Evolutionary conservation across 2,329 filamentous ascomycete species (phyloP), one percentile per base, ranked within the genome.

Genomic region (Colletotrichum theobromicola): DNA sequence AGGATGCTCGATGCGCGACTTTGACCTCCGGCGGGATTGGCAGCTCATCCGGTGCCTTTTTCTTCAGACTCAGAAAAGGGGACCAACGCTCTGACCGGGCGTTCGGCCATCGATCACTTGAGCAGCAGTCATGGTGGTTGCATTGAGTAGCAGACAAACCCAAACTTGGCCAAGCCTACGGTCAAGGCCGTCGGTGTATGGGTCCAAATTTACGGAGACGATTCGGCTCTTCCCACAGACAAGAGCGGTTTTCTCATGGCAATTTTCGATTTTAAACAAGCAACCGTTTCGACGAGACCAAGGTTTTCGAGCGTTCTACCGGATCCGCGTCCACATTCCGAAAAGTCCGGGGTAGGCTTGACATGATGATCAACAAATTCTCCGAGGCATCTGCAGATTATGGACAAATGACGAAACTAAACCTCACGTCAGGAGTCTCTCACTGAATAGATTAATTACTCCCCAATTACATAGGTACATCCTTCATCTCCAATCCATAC

Each of bases 401-500:
- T 26, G 60, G 21, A n/a, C n/a, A 32, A 18, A 21, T 61, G n/a
- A 24, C 30, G n/a, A 62, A 32, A 15, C 4, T 10, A 21, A 62
- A 7, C 32, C n/a, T 62, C n/a, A 62, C 16, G 30, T 21, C 18
- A 32, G 18, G 4, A 5, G 2, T 60, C 57, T 13, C 13, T 30
- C 12, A 60, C n/a, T 21, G 12, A n/a, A 28, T 34, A 9, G 7
- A 60, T 32, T 26, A 24, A n/a, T 75, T 74, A 91, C 84, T 92
- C 90, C 62, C 91, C 90, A 79, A 92, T 90, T 10, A 92, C 91
- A 84, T 93, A 93, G 4, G 91, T 94, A 81, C 93, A 94, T 0
- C 93, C 93, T 74, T 89, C 84, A 1, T 82, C 77, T 2, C 93
- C 93, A 61, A 94, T 88, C 90, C 92, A 94, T 2, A 94, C 93